These are phyloP conservation scores for Strobilomyces confusus DNA, from an alignment of 768 basidiomycete species.

Conservation along the genomic window DNA sequence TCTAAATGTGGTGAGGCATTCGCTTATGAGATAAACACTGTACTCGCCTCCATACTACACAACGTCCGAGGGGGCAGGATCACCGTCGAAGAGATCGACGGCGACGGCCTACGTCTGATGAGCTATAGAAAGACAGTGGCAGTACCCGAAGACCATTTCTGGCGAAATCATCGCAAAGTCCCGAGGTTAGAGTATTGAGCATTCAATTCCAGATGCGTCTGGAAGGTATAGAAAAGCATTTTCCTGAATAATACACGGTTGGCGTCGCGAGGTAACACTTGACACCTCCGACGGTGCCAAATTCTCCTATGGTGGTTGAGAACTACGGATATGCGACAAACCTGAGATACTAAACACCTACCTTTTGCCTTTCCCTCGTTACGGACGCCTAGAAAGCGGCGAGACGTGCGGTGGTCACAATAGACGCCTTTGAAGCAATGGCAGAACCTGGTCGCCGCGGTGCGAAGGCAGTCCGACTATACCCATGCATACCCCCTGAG, in stretches of 20 bases:
- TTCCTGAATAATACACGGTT: background rate
- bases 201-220: background rate
- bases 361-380: background rate
- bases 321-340: background rate
- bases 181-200: too few species aligned
- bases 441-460: background rate
- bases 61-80: slow-evolving; percentile 27
- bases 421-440: background rate
- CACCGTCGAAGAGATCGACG: slow-evolving; percentile 35
- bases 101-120: background rate
- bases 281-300: background rate
- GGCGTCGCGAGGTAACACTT: background rate
- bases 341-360: background rate
- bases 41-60: slow-evolving; percentile 5
- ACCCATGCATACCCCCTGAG: background rate
- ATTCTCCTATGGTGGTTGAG: background rate
- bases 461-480: too few species aligned
- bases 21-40: background rate
- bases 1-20: background rate
- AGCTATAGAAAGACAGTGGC: background rate
- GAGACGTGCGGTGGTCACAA: background rate
- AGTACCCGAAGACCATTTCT: slow-evolving; percentile 1
- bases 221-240: background rate
- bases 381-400: background rate
- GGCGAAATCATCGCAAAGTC: slow-evolving; percentile 1